Base-by-base conservation (phyloP, 139 green algal species). In the Zygnema cylindricum region DNA sequence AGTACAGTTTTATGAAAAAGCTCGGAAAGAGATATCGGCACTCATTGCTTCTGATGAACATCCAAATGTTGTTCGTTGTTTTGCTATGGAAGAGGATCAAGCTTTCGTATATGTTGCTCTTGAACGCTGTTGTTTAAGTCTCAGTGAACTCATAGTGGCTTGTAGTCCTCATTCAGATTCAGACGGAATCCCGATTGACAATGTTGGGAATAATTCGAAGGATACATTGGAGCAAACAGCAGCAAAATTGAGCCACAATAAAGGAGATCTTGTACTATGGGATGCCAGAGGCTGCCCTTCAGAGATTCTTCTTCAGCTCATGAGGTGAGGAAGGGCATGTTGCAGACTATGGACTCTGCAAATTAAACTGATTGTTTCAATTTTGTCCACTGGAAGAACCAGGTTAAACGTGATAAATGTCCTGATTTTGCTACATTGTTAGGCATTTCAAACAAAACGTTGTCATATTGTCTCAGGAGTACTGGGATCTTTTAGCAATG, bases 51-150 rank as follows among this genome's bases (percentile, higher is more conserved):
- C 91, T 22, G 97, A 99, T 78, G 97, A 99, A 90, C 97, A 99
- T 90, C 96, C 96, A 75, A 98, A 98, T 89, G 94, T 98, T 38
- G 90, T 98, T 81, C 92, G 95, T 35, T 98, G 95, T 91, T 99
- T 98, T 93, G 97, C 96, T 1, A 96, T 99, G 95, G 97, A 99
- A 91, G 95, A 98, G 90, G 97, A 99, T 92, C 82, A 77, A 0
- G 94, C 98, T 92, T 99, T 99, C 92, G 94, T 98, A 35, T 99
- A 99, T 92, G 92, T 99, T 57, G 97, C 97, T 2, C 93, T 99
- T 69, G 97, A 99, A 89, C 91, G 93, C 16, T 99, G 97, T 93
- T 57, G 43, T 32, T 49, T 54, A 16, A 94, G 89, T 38, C 92
- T 98, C 42, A 41, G 75, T 23, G 94, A 96, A 2, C 84, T 92